phyloP scores from a whole-genome alignment of 148 eudicot genomes.

The Dianthus caryophyllus region DNA sequence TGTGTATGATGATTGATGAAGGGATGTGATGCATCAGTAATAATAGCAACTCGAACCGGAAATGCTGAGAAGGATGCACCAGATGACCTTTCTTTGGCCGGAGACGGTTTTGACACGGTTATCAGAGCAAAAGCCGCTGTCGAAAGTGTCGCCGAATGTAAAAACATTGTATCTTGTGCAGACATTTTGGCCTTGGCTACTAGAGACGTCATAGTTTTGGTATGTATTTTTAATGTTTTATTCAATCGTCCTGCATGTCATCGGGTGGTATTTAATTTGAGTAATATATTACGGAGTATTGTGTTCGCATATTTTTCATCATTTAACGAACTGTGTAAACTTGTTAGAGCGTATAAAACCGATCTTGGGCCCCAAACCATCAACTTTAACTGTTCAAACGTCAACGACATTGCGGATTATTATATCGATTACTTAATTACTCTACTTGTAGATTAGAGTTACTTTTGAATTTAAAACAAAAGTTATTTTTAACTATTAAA shows the following conservation, averaged over 20 bases:
- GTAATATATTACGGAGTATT: too few relatives aligned
- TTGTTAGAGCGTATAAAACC: too few relatives aligned
- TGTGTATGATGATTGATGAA: too few relatives aligned
- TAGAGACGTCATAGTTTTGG: constrained; percentile 64
- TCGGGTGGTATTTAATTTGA: too few relatives aligned
- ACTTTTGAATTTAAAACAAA: neutral
- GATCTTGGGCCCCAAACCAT: too few relatives aligned
- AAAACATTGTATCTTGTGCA: constrained; percentile 73
- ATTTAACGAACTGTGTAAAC: too few relatives aligned
- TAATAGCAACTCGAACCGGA: constrained; percentile 39
- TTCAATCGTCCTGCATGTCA: too few relatives aligned
- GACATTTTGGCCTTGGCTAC: constrained; percentile 82
- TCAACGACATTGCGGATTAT: too few relatives aligned
- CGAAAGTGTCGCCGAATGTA: constrained; percentile 49
- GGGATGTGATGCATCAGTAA: constrained; percentile 47
- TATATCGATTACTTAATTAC: too few relatives aligned
- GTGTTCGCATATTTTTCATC: too few relatives aligned
- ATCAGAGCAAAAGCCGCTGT: constrained; percentile 67
- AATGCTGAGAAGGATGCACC: constrained; percentile 65
- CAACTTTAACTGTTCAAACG: too few relatives aligned
- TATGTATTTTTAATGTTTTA: too few relatives aligned
- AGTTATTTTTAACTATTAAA: neutral
- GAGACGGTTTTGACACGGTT: constrained; percentile 80
- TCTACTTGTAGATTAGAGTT: neutral
- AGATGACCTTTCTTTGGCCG: constrained; percentile 62